Base-by-base conservation (phyloP, 1,284 basidiomycete species). In the Tilletia caries region DNA sequence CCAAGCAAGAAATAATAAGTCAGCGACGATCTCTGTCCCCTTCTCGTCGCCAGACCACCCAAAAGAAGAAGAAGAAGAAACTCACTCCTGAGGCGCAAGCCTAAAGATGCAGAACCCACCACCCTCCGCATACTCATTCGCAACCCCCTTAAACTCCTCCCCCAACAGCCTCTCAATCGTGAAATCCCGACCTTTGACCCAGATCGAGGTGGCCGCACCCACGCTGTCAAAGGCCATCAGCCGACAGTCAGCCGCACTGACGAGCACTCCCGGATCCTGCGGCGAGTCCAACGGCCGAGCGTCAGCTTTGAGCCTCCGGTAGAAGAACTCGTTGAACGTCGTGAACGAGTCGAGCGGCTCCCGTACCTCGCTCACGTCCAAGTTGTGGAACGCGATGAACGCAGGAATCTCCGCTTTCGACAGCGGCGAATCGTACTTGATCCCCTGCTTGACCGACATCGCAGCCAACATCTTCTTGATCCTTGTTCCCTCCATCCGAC, bases 121-220 rank as follows among this genome's bases (percentile, higher is more conserved):
- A 2, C 94, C 95, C 15, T 91, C 91, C 3, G 86, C 85, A 80
- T 91, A 97, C 43, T 87, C 86, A 1, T 90, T 88, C 1, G 87
- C 87, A 68, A 91, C 87, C 27, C 87, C 85, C 70, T 88, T 88
- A 82, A 93, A 93, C 66, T 85, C 85, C 6, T 92, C 90, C 0
- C 95, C 95, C 0, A 98, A 87, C 48, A 98, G 86, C 1, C 90
- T 87, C 1, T 85, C 86, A 1, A 98, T 87, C 0, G 89, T 90
- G 81, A 98, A 98, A 76, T 96, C 93, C 29, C 93, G 89, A 0
- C 95, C 96, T 82, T 98, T 98, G 85, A 98, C 96, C 95, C 96
- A 98, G 3, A 98, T 85, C 27, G 87, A 86, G 0, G 92, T 97
- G 0, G 96, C 95, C 68, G 92, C 91, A 62, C 84, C 86, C 8